Conservation (phyloP, 2,329 filamentous ascomycete genomes). For the Fusarium goolgardi region DNA sequence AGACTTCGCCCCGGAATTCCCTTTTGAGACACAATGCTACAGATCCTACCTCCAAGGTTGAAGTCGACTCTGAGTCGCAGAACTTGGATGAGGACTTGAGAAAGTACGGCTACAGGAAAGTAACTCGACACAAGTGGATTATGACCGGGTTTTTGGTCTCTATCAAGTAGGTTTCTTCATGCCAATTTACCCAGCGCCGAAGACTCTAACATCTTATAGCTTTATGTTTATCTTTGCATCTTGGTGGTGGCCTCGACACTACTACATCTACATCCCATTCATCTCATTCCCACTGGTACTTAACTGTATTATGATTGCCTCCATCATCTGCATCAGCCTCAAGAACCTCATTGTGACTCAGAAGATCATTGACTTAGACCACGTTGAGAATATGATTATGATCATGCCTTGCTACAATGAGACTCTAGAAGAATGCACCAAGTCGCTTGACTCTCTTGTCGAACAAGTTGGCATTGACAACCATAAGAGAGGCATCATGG, state of each 20-base stretch:
- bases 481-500: conserved; percentile 40
- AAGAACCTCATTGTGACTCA: conserved; percentile 29
- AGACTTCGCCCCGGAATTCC: conserved; percentile 22
- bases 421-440: conserved; percentile 52
- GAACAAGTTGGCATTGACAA: conserved; percentile 37
- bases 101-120: conserved; percentile 25
- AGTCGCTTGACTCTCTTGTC: conserved; percentile 49
- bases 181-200: accelerated
- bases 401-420: conserved; percentile 59
- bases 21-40: background rate
- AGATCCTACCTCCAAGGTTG: background rate
- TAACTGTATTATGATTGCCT: conserved; percentile 45
- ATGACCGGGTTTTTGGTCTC: conserved; percentile 31
- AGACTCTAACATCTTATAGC: conserved; percentile 6
- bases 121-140: conserved; percentile 28
- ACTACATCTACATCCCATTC: conserved; percentile 43
- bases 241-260: conserved; percentile 45
- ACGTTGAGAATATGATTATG: conserved; percentile 52
- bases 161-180: conserved; percentile 16
- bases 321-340: conserved; percentile 34
- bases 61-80: conserved; percentile 30
- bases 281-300: conserved; percentile 44
- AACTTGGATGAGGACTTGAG: conserved; percentile 28
- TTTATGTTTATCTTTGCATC: conserved; percentile 45
- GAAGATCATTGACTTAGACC: conserved; percentile 34